Base-by-base conservation (phyloP, 257 asterid species). In the Capsicum chinense region DNA sequence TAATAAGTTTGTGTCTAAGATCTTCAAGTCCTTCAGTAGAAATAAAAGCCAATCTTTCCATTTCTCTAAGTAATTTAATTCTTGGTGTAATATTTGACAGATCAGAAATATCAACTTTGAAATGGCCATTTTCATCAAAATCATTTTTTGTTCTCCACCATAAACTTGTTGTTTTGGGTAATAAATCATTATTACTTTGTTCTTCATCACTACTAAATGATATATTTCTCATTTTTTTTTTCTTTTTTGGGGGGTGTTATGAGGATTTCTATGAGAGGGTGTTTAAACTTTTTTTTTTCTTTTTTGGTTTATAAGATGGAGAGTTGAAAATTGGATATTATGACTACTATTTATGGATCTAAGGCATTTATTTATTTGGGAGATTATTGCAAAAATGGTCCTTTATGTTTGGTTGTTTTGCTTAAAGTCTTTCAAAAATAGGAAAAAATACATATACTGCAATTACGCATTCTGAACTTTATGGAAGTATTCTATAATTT, bases 71-170 rank as follows among this genome's bases (percentile, higher is more conserved):
- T 7, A 92, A 85, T 82, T 84, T 93, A 69, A 88, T 48, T 6
- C 94, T 88, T 5, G 96, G 97, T 39, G 92, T 91, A 47, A 93
- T 80, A 44, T 56, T 90, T 5, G 93, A 90, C 47, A 87, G 79
- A 68, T 89, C 90, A 5, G 89, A 85, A 16, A 90, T 56, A 4
- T 91, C 97, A n/a, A 66, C 60, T 64, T 88, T 93, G 35, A 94
- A 87, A 56, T 86, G 87, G 1, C 95, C 95, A 82, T 88, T 87
- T 74, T 92, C 93, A 44, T 91, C 92, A 63, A 91, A 92, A 8
- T 93, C 96, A 15, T 88, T 73, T 1, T 81, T 80, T 6, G 81
- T 74, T 83, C 92, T 88, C 96, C 98, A 92, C 98, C 98, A 91
- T 54, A 80, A 89, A 69, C 26, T 85, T 0, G 89, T 42, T 42